A percentile compares a stretch with the other conserved stretches of the same genome.
phyloP scores from a whole-genome alignment of 2,329 filamentous ascomycete genomes.

The Myriosclerotinia scirpicola region DNA sequence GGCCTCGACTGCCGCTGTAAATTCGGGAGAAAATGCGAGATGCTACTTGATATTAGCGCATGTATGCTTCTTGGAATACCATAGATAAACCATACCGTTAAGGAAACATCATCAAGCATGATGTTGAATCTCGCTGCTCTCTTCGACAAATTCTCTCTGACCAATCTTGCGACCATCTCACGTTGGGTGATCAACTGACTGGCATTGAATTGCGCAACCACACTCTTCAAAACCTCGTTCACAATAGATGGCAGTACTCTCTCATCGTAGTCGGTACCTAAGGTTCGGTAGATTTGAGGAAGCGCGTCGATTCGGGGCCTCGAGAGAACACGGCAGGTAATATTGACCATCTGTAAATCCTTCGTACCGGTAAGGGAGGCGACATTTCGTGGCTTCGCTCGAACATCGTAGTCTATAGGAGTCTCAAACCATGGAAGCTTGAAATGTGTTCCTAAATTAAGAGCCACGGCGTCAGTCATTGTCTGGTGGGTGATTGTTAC shows the following conservation, averaged over 20 bases:
- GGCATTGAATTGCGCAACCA: slow-evolving; percentile 98
- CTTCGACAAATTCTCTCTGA: slow-evolving; percentile 88
- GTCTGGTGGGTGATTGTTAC: background rate
- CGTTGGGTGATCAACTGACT: slow-evolving; percentile 98
- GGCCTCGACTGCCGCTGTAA: slow-evolving; percentile 70
- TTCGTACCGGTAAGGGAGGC: slow-evolving; percentile 97
- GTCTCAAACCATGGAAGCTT: slow-evolving; percentile 97
- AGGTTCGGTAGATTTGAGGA: slow-evolving; percentile 94
- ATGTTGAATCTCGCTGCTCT: slow-evolving; percentile 97
- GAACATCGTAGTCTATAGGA: slow-evolving; percentile 94
- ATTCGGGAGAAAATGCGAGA: slow-evolving; percentile 71
- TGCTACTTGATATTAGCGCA: slow-evolving; percentile 48
- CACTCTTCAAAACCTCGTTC: slow-evolving; percentile 97
- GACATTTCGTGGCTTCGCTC: slow-evolving; percentile 94
- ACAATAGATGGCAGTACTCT: slow-evolving; percentile 95
- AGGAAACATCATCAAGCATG: slow-evolving; percentile 90
- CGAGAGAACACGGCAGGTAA: slow-evolving; percentile 98
- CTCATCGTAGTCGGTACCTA: slow-evolving; percentile 96
- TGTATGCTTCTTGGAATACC: background rate
- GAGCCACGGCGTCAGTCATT: slow-evolving; percentile 27
- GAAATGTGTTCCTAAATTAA: slow-evolving; percentile 77
- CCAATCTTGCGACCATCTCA: slow-evolving; percentile 90
- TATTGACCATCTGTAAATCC: slow-evolving; percentile 99
- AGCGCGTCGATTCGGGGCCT: slow-evolving; percentile 83
- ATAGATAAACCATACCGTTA: slow-evolving; percentile 67